Evolutionary conservation across 345 rosid genomes (phyloP).

Genomic region (Microthlaspi erraticum): DNA sequence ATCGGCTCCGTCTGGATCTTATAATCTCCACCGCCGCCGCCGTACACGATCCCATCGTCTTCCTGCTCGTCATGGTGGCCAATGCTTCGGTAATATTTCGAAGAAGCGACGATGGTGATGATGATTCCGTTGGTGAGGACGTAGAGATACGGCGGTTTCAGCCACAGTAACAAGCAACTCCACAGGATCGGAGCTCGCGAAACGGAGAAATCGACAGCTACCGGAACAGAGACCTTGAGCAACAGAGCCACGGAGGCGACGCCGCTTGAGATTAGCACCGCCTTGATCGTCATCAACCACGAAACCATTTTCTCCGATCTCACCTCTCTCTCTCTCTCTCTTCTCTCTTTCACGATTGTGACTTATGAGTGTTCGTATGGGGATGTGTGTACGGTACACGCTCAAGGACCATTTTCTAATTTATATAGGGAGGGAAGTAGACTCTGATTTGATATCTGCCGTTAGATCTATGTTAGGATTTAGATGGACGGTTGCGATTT

Average conservation of each 20-base stretch:
- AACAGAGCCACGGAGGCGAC: slow-evolving; percentile 34
- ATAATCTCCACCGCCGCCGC: slow-evolving; percentile 32
- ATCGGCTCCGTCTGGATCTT: slow-evolving; percentile 39
- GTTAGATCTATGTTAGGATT: slow-evolving; percentile 33
- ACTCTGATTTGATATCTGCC: neutral
- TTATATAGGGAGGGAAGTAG: slow-evolving; percentile 36
- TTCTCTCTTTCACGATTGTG: slow-evolving; percentile 7
- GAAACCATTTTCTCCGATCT: slow-evolving; percentile 35
- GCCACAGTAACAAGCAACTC: slow-evolving; percentile 38
- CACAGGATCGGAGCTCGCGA: slow-evolving; percentile 40
- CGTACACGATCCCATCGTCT: slow-evolving; percentile 32
- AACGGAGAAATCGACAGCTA: slow-evolving; percentile 38
- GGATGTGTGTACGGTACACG: slow-evolving; percentile 38
- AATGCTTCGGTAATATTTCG: slow-evolving; percentile 25
- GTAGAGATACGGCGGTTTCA: slow-evolving; percentile 41
- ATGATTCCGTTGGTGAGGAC: slow-evolving; percentile 43
- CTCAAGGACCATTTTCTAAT: neutral
- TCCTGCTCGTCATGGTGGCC: slow-evolving; percentile 12
- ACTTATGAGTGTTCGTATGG: slow-evolving; percentile 29
- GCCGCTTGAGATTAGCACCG: slow-evolving; percentile 43
- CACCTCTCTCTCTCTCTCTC: slow-evolving; percentile 5
- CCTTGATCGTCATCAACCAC: slow-evolving; percentile 39
- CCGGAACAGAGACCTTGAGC: slow-evolving; percentile 33
- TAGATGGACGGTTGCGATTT: no score
- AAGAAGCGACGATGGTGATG: slow-evolving; percentile 44